Conservation (phyloP, 352 stramenopile genomes). For the Pythium guiyangense region DNA sequence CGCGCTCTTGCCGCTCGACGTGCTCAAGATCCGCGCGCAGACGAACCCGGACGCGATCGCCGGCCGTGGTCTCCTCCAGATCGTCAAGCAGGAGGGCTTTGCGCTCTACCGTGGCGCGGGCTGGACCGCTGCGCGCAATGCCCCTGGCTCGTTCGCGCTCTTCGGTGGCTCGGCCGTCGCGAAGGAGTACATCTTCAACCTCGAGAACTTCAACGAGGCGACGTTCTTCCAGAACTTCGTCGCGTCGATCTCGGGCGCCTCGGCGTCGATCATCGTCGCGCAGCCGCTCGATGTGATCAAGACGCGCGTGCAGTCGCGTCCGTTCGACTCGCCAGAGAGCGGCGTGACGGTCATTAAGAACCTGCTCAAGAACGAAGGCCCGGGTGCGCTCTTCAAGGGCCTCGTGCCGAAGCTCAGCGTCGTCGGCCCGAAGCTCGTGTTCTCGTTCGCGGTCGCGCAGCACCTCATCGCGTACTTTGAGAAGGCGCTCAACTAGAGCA, state of each 20-base stretch:
- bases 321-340: conserved; percentile 92
- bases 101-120: conserved; percentile 88
- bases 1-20: conserved; percentile 92
- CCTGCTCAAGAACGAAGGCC: conserved; percentile 91
- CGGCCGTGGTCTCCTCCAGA: conserved; percentile 88
- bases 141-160: conserved; percentile 93
- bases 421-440: conserved; percentile 94
- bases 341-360: conserved; percentile 90
- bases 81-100: conserved; percentile 91
- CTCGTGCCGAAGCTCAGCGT: conserved; percentile 94
- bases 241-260: conserved; percentile 77
- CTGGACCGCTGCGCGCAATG: conserved; percentile 93
- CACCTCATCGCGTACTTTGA: conserved; percentile 94
- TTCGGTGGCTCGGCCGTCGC: conserved; percentile 90
- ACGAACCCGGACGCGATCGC: conserved; percentile 91
- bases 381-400: conserved; percentile 93
- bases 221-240: conserved; percentile 92
- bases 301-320: conserved; percentile 91
- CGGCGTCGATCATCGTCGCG: conserved; percentile 86
- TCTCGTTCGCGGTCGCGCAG: conserved; percentile 95
- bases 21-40: conserved; percentile 96
- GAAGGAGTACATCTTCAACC: conserved; percentile 90
- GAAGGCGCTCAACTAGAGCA: conserved; percentile 48
- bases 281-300: conserved; percentile 95
- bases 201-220: conserved; percentile 88